These are phyloP conservation scores for Phytophthora podocarpi DNA, from an alignment of 352 stramenopile species.

Conservation along the genomic window DNA sequence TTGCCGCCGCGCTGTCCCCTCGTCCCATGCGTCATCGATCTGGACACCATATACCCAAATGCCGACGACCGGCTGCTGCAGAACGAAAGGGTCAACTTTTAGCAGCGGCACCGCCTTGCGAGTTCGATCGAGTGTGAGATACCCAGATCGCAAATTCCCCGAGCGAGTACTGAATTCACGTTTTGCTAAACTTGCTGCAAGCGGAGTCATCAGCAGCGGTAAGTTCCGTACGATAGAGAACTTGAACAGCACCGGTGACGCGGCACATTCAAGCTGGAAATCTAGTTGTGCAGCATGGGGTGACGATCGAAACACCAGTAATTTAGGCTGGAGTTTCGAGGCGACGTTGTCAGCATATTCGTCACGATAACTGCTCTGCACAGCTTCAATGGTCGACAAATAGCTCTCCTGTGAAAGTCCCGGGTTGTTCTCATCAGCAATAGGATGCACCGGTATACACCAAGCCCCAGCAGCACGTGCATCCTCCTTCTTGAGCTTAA, in stretches of 20 bases:
- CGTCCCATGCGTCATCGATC: constrained; percentile 59
- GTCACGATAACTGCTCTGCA: constrained; percentile 40
- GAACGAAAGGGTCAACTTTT: constrained; percentile 71
- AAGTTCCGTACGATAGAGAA: constrained; percentile 71
- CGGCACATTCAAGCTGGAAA: constrained; percentile 49
- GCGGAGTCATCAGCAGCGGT: constrained; percentile 77
- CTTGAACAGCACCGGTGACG: constrained; percentile 46
- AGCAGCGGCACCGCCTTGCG: constrained; percentile 78
- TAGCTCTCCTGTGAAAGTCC: constrained; percentile 40
- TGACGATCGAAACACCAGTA: constrained; percentile 45
- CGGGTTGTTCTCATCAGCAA: constrained; percentile 5
- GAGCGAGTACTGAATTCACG: constrained; percentile 52
- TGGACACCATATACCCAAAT: constrained; percentile 76
- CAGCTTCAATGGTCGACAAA: constrained; percentile 26
- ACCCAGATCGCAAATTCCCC: constrained; percentile 48
- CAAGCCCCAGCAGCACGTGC: constrained; percentile 26
- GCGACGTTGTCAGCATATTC: constrained; percentile 41
- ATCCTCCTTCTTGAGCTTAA: constrained; percentile 36
- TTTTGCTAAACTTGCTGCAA: constrained; percentile 61
- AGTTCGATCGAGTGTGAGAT: constrained; percentile 75
- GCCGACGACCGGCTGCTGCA: constrained; percentile 70
- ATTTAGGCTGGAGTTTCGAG: constrained; percentile 42
- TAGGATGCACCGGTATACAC: constrained; percentile 43
- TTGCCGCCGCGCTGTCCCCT: constrained; percentile 33
- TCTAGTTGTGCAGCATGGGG: constrained; percentile 47